Base-by-base conservation (phyloP, 2,329 filamentous ascomycete genomes). In the Lecanicillium sp. region DNA sequence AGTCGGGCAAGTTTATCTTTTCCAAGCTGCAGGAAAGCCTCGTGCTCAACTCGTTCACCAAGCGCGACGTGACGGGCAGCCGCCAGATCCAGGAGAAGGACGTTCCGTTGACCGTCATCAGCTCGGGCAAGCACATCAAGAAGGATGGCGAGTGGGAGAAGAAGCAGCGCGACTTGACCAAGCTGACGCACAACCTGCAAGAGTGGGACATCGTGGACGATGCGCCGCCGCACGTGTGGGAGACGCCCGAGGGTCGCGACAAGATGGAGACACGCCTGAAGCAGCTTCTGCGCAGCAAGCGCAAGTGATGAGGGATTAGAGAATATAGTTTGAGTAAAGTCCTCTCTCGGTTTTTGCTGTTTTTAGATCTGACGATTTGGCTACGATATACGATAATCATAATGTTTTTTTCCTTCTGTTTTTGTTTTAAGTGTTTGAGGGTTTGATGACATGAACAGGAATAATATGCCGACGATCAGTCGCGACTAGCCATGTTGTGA, bases 21-120 rank as follows among this genome's bases (percentile, higher is more conserved):
- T 86, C 90, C 4, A 87, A 90, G 67, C 74, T 98, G 48, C 93
- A 98, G 67, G 93, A 98, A 70, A 91, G 85, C 55, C 74, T 97
- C 1, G 89, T 96, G 26, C 90, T 90, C 0, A 79, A 83, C 55
- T 88, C 87, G 1, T 80, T 97, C 56, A 89, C 89, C 12, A 85
- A 83, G 64, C 87, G 87, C 27, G 93, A 98, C 60, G 82, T 95
- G 15, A 72, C 77, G 37, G 86, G 83, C 51, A 89, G 89, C 50
- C 75, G 86, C 19, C 83, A 84, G 39, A 93, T 97, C 45, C 88
- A 95, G 67, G 76, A 78, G 50, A 74, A 74, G n/a, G 73, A 86
- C 50, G 87, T 86, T 12, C 85, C 89, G 6, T 69, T 97, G 32
- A 84, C 84, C 2, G 71, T 98, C 20, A 78, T 97, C 48, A 95